A percentile compares a stretch with the other conserved stretches of the same genome.
Conservation (phyloP, 164 flowering plant genomes). For the Paratinospora sagittata region DNA sequence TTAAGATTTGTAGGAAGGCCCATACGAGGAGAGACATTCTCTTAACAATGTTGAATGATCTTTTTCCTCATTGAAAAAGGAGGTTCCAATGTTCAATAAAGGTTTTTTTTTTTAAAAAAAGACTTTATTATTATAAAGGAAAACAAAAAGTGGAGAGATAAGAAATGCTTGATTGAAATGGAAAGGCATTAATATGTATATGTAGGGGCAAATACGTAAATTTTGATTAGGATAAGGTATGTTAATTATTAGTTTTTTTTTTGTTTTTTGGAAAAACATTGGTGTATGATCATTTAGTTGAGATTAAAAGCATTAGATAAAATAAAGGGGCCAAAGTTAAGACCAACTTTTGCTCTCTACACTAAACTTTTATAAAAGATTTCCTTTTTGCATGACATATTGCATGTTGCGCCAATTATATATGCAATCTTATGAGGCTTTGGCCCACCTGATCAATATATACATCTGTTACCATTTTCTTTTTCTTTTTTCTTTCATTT, state of each 20-base stretch:
- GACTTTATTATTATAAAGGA: too few relatives aligned
- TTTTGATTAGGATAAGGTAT: neutral
- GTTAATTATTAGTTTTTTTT: neutral
- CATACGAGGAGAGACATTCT: neutral
- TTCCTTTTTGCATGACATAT: constrained; percentile 1
- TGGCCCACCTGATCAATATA: neutral
- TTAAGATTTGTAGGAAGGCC: neutral
- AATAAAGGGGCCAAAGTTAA: neutral
- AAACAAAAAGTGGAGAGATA: neutral
- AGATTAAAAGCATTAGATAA: neutral
- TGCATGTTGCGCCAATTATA: neutral
- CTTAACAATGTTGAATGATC: neutral
- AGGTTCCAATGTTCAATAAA: neutral
- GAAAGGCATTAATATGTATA: neutral
- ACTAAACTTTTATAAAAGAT: neutral
- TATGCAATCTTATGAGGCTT: neutral
- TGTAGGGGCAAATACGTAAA: neutral
- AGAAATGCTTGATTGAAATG: neutral
- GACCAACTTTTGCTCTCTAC: constrained; percentile 1
- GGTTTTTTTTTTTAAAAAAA: neutral
- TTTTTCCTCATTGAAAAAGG: neutral
- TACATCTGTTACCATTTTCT: neutral
- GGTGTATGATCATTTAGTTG: neutral
- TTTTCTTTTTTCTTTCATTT: too few relatives aligned
- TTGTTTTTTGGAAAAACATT: neutral